Percentiles rank a stretch among this genome's conserved stretches.
phyloP scores from a whole-genome alignment of 441 rosid genomes.

The Rhodomyrtus psidioides region DNA sequence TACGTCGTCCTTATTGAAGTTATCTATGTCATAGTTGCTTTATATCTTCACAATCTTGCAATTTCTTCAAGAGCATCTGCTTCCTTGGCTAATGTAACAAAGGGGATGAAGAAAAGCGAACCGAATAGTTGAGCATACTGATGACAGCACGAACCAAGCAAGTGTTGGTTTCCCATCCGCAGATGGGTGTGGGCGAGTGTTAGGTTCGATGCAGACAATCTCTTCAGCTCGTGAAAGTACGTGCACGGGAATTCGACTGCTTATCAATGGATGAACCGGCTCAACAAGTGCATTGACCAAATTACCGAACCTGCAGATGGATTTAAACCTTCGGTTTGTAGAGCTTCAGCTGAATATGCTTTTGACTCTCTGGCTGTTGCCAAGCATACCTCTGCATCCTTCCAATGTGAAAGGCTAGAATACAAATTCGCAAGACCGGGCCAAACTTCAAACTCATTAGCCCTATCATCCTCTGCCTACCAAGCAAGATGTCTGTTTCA shows the following conservation, averaged over 20 bases:
- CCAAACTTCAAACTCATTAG: slow-evolving; percentile 80
- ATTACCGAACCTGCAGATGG: background rate
- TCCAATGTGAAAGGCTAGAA: slow-evolving; percentile 82
- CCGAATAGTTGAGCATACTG: background rate
- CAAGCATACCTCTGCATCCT: slow-evolving; percentile 79
- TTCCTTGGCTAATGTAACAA: background rate
- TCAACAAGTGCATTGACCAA: background rate
- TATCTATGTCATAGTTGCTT: background rate
- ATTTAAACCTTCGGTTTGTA: slow-evolving; percentile 68
- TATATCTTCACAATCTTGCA: background rate
- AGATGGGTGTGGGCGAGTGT: background rate
- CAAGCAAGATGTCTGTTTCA: background rate
- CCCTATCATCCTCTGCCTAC: too few relatives aligned
- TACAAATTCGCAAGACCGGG: slow-evolving; percentile 80
- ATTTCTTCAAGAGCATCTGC: background rate
- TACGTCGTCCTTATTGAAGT: background rate
- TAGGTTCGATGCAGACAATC: background rate
- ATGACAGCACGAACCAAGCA: background rate
- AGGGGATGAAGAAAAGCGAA: background rate
- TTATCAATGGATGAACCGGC: background rate
- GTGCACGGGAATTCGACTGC: background rate
- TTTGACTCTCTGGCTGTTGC: slow-evolving; percentile 69
- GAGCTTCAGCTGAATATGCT: slow-evolving; percentile 57
- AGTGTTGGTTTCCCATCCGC: background rate
- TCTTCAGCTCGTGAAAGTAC: background rate